Base-by-base conservation (phyloP, 176 grass and related monocot genomes). In the Zea luxurians region DNA sequence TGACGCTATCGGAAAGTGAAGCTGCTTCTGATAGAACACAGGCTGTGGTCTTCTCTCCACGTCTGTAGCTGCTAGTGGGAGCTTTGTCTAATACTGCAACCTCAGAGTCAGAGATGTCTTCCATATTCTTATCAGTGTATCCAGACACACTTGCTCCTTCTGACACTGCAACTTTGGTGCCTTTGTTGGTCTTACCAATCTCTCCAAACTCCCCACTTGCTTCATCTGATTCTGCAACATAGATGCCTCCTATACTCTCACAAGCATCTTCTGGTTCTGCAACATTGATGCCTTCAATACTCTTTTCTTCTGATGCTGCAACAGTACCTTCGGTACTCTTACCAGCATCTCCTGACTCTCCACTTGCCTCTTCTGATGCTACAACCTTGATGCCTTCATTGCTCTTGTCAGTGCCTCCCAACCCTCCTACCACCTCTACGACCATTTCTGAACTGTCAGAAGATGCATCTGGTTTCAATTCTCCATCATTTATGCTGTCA, bases 11-110 rank as follows among this genome's bases (percentile, higher is more conserved):
- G 34, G 62, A 75, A 66, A 74, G n/a, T 4, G 61, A 45, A 68
- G 20, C 75, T 74, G 69, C 75, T 74, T 75, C 76, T n/a, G 75
- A 69, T 20, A 83, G 37, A 88, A 74, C 70, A 75, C 46, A 57
- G 2, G 21, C 54, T 41, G 4, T 2, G 6, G 62, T 37, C 1
- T 21, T 70, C n/a, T 27, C 64, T 64, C 55, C 48, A 18, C 35
- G 62, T 65, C 20, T 71, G 46, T 4, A 10, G 65, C 59, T 85
- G 43, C 35, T 71, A 8, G 10, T 60, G 37, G 35, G 49, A 37
- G 15, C 78, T 59, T 48, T 50, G 41, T 60, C 82, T 65, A 10
- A 67, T 45, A 57, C 53, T 27, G 0, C 16, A 20, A 13, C 54
- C 1, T 73, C 48, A 7, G 9, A 18, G 10, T 58, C 55, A 20